Conservation (phyloP, 768 basidiomycete species). For the Trametes cubensis region DNA sequence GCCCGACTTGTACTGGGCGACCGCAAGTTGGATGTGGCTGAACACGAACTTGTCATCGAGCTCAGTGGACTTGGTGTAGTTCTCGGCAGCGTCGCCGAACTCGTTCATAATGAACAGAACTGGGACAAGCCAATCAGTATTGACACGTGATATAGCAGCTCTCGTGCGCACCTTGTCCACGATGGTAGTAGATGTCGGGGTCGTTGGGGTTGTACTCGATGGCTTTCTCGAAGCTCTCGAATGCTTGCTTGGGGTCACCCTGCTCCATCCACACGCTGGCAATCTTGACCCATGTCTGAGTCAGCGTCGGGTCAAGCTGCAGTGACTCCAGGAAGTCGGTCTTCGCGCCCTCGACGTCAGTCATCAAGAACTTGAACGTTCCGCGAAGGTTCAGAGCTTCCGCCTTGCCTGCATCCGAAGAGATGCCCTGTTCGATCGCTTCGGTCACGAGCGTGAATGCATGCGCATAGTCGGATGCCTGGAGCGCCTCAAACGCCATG, state of each 20-base stretch:
- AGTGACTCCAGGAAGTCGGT: slow-evolving; percentile 80
- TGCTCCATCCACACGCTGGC: slow-evolving; percentile 98
- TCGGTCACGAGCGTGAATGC: slow-evolving; percentile 81
- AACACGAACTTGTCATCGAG: slow-evolving; percentile 91
- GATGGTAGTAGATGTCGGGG: slow-evolving; percentile 97
- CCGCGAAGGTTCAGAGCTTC: slow-evolving; percentile 92
- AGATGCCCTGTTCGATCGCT: slow-evolving; percentile 84
- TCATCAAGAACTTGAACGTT: slow-evolving; percentile 96
- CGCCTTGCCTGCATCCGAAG: slow-evolving; percentile 71
- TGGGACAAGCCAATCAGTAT: slow-evolving; percentile 30
- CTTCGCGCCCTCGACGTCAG: slow-evolving; percentile 81
- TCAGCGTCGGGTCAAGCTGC: slow-evolving; percentile 63
- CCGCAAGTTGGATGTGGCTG: slow-evolving; percentile 95
- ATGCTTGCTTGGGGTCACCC: slow-evolving; percentile 76
- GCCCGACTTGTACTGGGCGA: slow-evolving; percentile 92
- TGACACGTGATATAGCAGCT: background rate
- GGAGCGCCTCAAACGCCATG: slow-evolving; percentile 80
- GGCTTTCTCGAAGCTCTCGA: slow-evolving; percentile 90
- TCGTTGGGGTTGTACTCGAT: slow-evolving; percentile 80
- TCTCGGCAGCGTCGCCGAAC: slow-evolving; percentile 80
- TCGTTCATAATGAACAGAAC: slow-evolving; percentile 96
- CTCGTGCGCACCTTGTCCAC: slow-evolving; percentile 77
- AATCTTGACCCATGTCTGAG: slow-evolving; percentile 93
- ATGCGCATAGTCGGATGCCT: slow-evolving; percentile 82
- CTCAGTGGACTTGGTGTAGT: slow-evolving; percentile 89